Evolutionary conservation across 2,329 filamentous ascomycete species (phyloP).

Genomic region (Bipolaris bicolor): DNA sequence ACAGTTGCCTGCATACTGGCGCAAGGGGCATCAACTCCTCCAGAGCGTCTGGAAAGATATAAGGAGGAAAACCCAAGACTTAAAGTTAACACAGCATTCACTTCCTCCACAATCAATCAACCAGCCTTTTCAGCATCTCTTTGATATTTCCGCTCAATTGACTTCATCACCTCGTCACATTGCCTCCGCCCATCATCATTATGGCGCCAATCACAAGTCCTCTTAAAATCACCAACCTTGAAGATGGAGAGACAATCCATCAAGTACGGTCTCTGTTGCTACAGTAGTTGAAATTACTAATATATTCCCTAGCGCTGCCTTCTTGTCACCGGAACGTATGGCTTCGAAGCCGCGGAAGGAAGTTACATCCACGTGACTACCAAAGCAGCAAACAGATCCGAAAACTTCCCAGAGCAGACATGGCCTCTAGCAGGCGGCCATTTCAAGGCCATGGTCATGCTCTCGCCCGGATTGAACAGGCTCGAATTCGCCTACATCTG

Average conservation of each 20-base stretch:
- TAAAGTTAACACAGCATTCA: neutral
- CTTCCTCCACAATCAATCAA: neutral
- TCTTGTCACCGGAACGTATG: constrained; percentile 36
- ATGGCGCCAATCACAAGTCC: constrained; percentile 13
- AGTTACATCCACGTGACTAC: constrained; percentile 33
- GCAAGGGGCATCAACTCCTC: neutral
- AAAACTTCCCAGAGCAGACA: constrained; percentile 34
- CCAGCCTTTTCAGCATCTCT: neutral
- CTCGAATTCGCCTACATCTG: constrained; percentile 30
- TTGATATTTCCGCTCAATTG: neutral
- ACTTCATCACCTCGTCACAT: neutral
- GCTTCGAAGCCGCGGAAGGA: constrained; percentile 18
- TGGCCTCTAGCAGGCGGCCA: constrained; percentile 46
- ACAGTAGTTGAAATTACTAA: neutral
- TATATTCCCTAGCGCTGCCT: constrained; percentile 30
- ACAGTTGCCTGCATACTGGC: constrained; percentile 2
- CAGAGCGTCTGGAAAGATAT: neutral
- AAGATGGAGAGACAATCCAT: constrained; percentile 38
- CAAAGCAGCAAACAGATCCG: constrained; percentile 21
- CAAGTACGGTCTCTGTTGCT: constrained; percentile 14
- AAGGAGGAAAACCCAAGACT: neutral
- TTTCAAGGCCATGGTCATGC: constrained; percentile 43
- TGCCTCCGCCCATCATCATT: neutral
- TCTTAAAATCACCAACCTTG: constrained; percentile 27
- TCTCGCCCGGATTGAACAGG: constrained; percentile 34